phyloP scores from a whole-genome alignment of 2,329 filamentous ascomycete genomes.

The Colletotrichum tropicicola region DNA sequence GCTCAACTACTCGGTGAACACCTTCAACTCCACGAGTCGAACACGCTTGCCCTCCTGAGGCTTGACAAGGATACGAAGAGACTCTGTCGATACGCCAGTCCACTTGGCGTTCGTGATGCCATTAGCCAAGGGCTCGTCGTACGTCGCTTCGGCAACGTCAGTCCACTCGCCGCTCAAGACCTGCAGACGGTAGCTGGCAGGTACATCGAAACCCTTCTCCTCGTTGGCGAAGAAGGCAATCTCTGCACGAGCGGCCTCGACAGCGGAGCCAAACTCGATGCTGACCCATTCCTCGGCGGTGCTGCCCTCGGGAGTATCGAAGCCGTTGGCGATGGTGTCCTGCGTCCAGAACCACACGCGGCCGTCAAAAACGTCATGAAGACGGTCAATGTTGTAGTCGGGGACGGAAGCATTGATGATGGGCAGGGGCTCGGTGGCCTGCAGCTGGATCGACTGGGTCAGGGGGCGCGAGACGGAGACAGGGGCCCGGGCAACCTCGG shows the following conservation, averaged over 20 bases:
- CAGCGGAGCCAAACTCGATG: slow-evolving; percentile 1
- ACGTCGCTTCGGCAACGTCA: neutral
- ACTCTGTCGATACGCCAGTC: neutral
- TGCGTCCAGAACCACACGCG: slow-evolving; percentile 17
- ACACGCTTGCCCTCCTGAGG: slow-evolving; percentile 7
- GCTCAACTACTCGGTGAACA: slow-evolving; percentile 11
- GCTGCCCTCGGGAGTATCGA: slow-evolving; percentile 1
- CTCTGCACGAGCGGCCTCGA: neutral
- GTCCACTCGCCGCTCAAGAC: slow-evolving; percentile 4
- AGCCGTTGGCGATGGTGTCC: slow-evolving; percentile 9
- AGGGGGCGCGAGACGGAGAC: slow-evolving; percentile 2
- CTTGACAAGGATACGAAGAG: slow-evolving; percentile 3
- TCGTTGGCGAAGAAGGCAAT: slow-evolving; percentile 14
- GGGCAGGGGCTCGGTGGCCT: neutral
- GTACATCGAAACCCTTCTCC: slow-evolving; percentile 5
- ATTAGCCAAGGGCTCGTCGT: slow-evolving; percentile 1
- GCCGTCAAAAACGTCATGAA: slow-evolving; percentile 16
- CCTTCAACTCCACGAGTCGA: slow-evolving; percentile 6
- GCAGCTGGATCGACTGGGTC: neutral
- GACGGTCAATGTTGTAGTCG: slow-evolving; percentile 1
- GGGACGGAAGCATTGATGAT: slow-evolving; percentile 10
- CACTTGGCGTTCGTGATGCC: slow-evolving; percentile 16
- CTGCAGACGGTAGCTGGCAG: slow-evolving; percentile 7
- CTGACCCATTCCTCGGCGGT: slow-evolving; percentile 9
- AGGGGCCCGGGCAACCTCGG: neutral